phyloP scores from a whole-genome alignment of 495 filamentous ascomycete genomes.

The Penicillium soppii region DNA sequence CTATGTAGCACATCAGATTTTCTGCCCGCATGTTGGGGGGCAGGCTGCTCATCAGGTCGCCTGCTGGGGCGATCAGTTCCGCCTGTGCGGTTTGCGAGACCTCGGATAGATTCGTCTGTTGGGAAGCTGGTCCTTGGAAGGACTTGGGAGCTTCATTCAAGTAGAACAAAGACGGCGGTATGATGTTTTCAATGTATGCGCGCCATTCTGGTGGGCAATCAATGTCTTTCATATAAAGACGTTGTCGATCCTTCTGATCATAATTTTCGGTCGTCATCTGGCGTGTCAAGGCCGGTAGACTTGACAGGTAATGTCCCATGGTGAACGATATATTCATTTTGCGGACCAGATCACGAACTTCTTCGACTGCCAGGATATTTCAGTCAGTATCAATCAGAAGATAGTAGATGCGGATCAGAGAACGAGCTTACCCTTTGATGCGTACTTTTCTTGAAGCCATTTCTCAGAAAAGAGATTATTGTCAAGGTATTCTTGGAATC shows the following conservation, averaged over 20 bases:
- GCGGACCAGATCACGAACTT: constrained; percentile 71
- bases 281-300: constrained; percentile 72
- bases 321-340: constrained; percentile 73
- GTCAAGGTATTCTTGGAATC: constrained; percentile 67
- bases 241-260: constrained; percentile 68
- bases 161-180: constrained; percentile 81
- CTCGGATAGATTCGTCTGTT: neutral
- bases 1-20: constrained; percentile 98
- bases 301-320: constrained; percentile 83
- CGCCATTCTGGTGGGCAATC: constrained; percentile 87
- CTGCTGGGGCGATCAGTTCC: constrained; percentile 56
- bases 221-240: constrained; percentile 93
- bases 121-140: constrained; percentile 36
- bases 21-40: constrained; percentile 81
- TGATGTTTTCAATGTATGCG: constrained; percentile 68
- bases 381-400: constrained; percentile 9
- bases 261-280: constrained; percentile 69
- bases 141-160: constrained; percentile 73
- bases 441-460: constrained; percentile 74
- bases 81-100: constrained; percentile 6
- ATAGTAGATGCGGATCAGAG: neutral
- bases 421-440: constrained; percentile 62
- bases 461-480: constrained; percentile 71
- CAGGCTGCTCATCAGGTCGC: constrained; percentile 94
- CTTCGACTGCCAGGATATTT: constrained; percentile 43